Conservation (phyloP, 2,329 filamentous ascomycete species). For the Pseudogymnoascus sp. region DNA sequence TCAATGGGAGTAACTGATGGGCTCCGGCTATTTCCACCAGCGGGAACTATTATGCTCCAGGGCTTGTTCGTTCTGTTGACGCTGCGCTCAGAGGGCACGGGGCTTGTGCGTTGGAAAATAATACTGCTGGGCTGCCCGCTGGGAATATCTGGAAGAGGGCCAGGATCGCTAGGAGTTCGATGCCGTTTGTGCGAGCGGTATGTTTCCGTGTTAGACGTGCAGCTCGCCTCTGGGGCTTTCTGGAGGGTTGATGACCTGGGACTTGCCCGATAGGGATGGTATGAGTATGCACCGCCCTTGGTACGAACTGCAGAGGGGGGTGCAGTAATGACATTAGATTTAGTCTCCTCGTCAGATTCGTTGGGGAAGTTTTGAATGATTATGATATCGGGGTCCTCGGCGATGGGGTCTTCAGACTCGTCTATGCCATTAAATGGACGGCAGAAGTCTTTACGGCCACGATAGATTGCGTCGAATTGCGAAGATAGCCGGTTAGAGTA, state of each 20-base stretch:
- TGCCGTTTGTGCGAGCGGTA: neutral
- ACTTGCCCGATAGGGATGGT: neutral
- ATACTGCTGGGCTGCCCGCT: constrained; percentile 2
- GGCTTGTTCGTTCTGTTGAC: neutral
- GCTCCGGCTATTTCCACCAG: neutral
- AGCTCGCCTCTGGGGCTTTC: neutral
- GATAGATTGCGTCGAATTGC: neutral
- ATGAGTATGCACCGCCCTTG: neutral
- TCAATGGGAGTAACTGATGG: constrained; percentile 18
- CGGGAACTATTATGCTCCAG: neutral
- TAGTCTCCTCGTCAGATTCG: neutral
- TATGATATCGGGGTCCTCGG: neutral
- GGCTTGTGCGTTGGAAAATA: constrained; percentile 10
- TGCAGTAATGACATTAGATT: neutral
- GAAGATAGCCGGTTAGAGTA: neutral
- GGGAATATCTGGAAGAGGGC: constrained; percentile 13
- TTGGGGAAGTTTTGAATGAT: constrained; percentile 4
- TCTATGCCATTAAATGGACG: neutral
- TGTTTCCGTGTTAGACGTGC: neutral
- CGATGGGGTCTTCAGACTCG: neutral
- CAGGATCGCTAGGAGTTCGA: neutral
- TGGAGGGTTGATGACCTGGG: neutral
- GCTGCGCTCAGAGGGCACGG: constrained; percentile 10
- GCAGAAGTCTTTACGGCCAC: neutral
- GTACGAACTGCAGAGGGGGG: neutral